Evolutionary conservation across 2,329 filamentous ascomycete species (phyloP).

Genomic region (Fusarium caatingaense): DNA sequence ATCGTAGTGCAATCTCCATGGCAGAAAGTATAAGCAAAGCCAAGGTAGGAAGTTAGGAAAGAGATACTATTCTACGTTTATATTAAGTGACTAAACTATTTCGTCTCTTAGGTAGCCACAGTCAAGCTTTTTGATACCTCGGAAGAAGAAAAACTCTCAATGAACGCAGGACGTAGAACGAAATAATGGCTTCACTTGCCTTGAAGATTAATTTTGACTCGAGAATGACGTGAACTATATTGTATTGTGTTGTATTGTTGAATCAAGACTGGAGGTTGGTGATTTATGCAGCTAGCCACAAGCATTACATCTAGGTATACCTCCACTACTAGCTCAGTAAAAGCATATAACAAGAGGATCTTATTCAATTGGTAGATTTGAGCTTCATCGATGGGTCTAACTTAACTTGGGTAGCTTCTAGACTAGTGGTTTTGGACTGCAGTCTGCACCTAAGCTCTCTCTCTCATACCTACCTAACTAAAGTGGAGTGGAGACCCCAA

Average conservation of each 20-base stretch:
- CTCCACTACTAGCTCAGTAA: constrained; percentile 9
- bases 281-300: constrained; percentile 24
- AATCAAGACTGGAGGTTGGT: constrained; percentile 6
- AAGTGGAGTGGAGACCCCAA: constrained; percentile 31
- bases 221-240: constrained; percentile 23
- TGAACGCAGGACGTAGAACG: background rate
- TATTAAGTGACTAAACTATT: background rate
- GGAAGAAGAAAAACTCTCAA: background rate
- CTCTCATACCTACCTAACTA: background rate
- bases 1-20: background rate
- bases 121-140: background rate
- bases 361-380: constrained; percentile 23
- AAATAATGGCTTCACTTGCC: background rate
- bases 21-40: background rate
- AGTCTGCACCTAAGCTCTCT: constrained; percentile 5
- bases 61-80: background rate
- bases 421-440: background rate
- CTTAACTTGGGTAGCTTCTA: background rate
- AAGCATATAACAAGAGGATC: constrained; percentile 10
- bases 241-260: background rate
- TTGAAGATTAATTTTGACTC: background rate
- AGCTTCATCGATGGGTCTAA: constrained; percentile 20
- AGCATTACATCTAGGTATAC: background rate
- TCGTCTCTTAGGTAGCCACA: background rate
- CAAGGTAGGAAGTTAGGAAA: background rate